Conservation (phyloP, 2,329 filamentous ascomycete genomes). For the Zymoseptoria brevis region DNA sequence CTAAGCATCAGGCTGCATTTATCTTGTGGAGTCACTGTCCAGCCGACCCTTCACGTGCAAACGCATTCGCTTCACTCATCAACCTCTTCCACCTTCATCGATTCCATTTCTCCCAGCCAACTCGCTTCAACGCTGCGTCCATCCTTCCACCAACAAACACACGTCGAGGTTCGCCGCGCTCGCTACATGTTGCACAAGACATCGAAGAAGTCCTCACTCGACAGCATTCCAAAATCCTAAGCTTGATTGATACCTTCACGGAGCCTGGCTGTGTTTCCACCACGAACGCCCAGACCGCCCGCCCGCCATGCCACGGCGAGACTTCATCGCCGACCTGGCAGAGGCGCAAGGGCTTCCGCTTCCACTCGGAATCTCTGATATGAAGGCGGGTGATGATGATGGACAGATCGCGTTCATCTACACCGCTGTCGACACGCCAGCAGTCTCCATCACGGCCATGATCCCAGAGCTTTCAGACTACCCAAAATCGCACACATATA, state of each 20-base stretch:
- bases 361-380: slow-evolving; percentile 44
- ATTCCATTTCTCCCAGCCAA: not conserved
- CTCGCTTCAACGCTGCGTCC: not conserved
- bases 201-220: not conserved
- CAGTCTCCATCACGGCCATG: slow-evolving; percentile 33
- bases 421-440: slow-evolving; percentile 13
- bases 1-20: not conserved
- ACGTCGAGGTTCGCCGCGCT: not conserved
- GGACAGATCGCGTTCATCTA: slow-evolving; percentile 62
- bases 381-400: slow-evolving; percentile 60
- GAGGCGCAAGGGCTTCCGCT: slow-evolving; percentile 32
- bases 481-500: slow-evolving; percentile 49
- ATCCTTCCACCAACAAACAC: not conserved
- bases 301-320: slow-evolving; percentile 54
- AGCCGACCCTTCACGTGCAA: not conserved
- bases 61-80: not conserved
- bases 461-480: slow-evolving; percentile 52
- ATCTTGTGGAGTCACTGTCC: not conserved
- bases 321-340: slow-evolving; percentile 54
- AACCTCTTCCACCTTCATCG: not conserved
- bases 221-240: not conserved
- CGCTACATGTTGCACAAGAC: not conserved
- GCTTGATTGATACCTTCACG: no score
- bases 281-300: not conserved
- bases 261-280: not conserved